These are phyloP conservation scores for Pouteria campechiana DNA, from an alignment of 179 eudicot species.

Conservation along the genomic window DNA sequence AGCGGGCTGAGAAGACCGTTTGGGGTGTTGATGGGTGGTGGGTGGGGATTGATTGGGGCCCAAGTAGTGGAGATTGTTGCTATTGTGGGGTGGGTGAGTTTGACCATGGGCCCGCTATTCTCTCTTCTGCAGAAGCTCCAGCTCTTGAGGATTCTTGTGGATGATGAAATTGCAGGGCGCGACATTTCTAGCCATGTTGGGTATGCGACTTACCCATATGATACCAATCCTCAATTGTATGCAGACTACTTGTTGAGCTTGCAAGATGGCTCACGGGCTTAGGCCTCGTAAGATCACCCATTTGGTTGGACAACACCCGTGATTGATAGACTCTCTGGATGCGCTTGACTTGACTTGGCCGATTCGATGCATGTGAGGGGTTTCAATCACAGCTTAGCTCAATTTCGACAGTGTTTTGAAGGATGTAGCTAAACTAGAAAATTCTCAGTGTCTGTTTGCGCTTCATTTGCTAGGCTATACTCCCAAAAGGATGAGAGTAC, in stretches of 20 bases:
- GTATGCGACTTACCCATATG: conserved; percentile 43
- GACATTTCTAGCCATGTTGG: conserved; percentile 77
- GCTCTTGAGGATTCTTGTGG: conserved; percentile 42
- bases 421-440: no score
- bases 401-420: no score
- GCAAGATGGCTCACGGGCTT: no score
- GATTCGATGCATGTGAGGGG: no score
- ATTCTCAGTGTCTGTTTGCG: no score
- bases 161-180: conserved; percentile 61
- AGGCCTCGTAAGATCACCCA: no score
- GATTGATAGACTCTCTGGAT: no score
- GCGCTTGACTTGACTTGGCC: no score
- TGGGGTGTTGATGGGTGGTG: conserved; percentile 66
- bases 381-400: no score
- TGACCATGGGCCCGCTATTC: conserved; percentile 69
- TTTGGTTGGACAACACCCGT: no score
- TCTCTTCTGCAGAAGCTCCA: conserved; percentile 33
- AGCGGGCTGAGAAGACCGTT: conserved; percentile 29
- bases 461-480: no score
- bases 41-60: conserved; percentile 53
- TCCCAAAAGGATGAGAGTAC: no score
- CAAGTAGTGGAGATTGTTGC: conserved; percentile 40
- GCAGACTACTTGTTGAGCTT: conserved; percentile 27
- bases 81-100: conserved; percentile 49
- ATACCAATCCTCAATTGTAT: conserved; percentile 17